Evolutionary conservation across 108 stramenopile genomes (phyloP), one percentile per base, ranked within the genome.

Genomic region (Nitzschia sp.): DNA sequence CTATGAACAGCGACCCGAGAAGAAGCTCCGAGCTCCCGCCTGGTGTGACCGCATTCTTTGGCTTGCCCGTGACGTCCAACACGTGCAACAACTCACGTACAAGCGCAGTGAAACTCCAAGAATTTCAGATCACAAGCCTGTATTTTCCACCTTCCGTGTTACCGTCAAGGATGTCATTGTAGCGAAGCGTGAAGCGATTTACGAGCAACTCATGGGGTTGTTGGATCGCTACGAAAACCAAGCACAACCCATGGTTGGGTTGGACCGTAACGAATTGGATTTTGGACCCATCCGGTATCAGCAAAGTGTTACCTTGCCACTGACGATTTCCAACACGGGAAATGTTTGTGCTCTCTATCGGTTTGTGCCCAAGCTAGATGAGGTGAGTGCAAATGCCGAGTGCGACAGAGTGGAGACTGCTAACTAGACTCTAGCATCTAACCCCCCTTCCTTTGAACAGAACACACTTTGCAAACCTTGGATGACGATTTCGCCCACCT

Each of bases 11-110:
- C 83, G 99, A 7, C 96, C 97, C 0, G 98, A 99, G 37, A 98
- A 98, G 78, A 99, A 98, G 58, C 57, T 96, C 24, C 88, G 99
- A n/a, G 98, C 98, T 7, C 99, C 99, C 8, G 99, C 99, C 12
- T 99, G 97, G 97, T 99, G 99, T 68, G 99, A 99, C 74, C 96
- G 99, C 34, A 84, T 99, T 51, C 78, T 99, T 29, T 99, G 98
- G 97, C 67, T 86, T 56, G 84, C 85, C 24, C 90, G 95, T 63
- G 92, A 96, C 24, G 82, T 83, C 8, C 76, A 65, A 14, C 85
- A 92, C 62, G 93, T 98, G 46, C 80, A 81, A 7, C 83, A 89
- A 63, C 67, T 97, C 39, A 83, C 84, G 14, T 97, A 99, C 75
- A 46, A 63, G 20, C 75, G 96, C 54, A 87, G 90, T 39, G 93